Conservation (phyloP, 1,139 yeast species). For the Sugiyamaella xylanicola region DNA sequence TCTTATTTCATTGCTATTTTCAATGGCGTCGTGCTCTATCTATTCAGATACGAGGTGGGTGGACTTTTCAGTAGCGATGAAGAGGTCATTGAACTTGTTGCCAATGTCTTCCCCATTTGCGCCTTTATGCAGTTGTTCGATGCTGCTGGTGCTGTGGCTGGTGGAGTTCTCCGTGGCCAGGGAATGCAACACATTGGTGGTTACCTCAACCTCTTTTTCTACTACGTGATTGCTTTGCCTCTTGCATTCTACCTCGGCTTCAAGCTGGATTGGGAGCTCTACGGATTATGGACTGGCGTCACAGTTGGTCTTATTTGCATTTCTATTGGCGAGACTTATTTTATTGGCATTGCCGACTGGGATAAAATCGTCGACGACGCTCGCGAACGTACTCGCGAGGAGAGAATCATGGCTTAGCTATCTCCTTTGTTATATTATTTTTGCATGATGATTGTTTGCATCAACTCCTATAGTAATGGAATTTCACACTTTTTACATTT, state of each 20-base stretch:
- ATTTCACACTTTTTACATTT: not conserved
- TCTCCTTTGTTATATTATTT: not conserved
- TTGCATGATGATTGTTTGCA: slow-evolving; percentile 6
- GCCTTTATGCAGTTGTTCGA: slow-evolving; percentile 76
- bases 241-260: slow-evolving; percentile 67
- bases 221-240: slow-evolving; percentile 72
- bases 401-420: slow-evolving; percentile 13
- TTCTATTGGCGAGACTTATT: slow-evolving; percentile 60
- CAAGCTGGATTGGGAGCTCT: slow-evolving; percentile 52
- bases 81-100: slow-evolving; percentile 55
- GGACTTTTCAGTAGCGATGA: slow-evolving; percentile 67
- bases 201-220: slow-evolving; percentile 69
- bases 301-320: slow-evolving; percentile 74
- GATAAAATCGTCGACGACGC: slow-evolving; percentile 51
- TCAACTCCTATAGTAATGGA: not conserved
- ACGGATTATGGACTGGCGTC: slow-evolving; percentile 89
- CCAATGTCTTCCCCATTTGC: slow-evolving; percentile 68
- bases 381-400: slow-evolving; percentile 35
- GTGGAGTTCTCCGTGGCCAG: slow-evolving; percentile 83
- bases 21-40: slow-evolving; percentile 57
- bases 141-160: slow-evolving; percentile 78
- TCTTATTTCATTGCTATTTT: slow-evolving; percentile 59
- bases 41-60: slow-evolving; percentile 62
- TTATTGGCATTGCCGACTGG: slow-evolving; percentile 59
- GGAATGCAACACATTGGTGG: slow-evolving; percentile 89